Conservation (phyloP, 768 basidiomycete species). For the Boletus fagicola region DNA sequence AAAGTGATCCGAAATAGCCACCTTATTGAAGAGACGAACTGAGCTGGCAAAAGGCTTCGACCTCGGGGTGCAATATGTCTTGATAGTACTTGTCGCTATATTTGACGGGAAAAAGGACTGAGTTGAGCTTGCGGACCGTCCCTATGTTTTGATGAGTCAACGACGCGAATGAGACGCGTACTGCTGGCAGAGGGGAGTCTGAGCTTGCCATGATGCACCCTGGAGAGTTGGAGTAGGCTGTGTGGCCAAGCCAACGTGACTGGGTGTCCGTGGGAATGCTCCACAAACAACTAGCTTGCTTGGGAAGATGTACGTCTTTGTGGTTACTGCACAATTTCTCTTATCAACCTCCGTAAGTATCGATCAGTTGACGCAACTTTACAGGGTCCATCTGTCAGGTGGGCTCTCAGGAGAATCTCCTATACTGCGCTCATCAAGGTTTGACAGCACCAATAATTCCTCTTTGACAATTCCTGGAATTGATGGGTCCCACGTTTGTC, state of each 20-base stretch:
- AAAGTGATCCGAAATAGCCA: constrained; percentile 9
- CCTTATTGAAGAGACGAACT: constrained; percentile 48
- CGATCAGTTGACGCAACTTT: constrained; percentile 17
- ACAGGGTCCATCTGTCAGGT: constrained; percentile 28
- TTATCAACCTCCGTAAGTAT: constrained; percentile 26
- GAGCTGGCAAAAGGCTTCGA: constrained; percentile 86
- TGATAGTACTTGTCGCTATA: constrained; percentile 88
- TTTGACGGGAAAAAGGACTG: constrained; percentile 84
- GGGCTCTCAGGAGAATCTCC: constrained; percentile 7
- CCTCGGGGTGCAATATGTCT: constrained; percentile 71
- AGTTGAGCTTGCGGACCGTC: constrained; percentile 57
- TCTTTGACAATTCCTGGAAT: constrained; percentile 19
- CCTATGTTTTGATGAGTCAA: constrained; percentile 83
- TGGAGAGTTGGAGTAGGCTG: constrained; percentile 11
- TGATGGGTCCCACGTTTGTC: constrained; percentile 25
- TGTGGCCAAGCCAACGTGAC: constrained; percentile 19
- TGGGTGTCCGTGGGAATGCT: constrained; percentile 25
- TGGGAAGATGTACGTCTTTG: constrained; percentile 18
- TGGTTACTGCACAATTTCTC: constrained; percentile 22
- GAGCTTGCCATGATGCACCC: constrained; percentile 24
- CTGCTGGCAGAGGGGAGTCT: constrained; percentile 12
- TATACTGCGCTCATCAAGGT: constrained; percentile 23
- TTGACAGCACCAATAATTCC: constrained; percentile 28
- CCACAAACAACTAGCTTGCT: background rate
- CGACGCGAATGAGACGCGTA: constrained; percentile 67